Conservation (phyloP, 106 monocot genomes). For the Iris macrosiphon region DNA sequence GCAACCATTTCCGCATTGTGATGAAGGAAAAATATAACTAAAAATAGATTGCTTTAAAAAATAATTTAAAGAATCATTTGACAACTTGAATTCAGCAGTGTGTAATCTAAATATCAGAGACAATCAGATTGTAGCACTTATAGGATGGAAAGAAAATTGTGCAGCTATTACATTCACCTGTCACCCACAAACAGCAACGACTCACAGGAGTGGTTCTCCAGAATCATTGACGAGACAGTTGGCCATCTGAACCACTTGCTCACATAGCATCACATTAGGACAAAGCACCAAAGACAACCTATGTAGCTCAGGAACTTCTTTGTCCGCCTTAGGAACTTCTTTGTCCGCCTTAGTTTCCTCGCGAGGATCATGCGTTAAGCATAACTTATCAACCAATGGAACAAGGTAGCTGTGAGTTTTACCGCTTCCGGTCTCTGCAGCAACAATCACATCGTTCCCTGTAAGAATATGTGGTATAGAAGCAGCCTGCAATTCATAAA, state of each 20-base stretch:
- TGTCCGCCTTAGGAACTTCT: conserved; percentile 8
- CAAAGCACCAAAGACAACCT: conserved; percentile 64
- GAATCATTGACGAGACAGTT: conserved; percentile 43
- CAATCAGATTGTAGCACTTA: neutral
- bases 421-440: conserved; percentile 96
- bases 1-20: too few relatives aligned
- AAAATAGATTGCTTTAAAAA: neutral
- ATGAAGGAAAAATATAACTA: neutral
- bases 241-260: conserved; percentile 92
- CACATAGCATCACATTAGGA: conserved; percentile 96
- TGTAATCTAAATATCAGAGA: neutral
- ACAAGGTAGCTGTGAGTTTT: conserved; percentile 95
- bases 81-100: neutral
- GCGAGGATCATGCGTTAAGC: conserved; percentile 1
- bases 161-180: conserved; percentile 36
- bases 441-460: conserved; percentile 78
- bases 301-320: conserved; percentile 11
- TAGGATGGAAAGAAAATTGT: neutral
- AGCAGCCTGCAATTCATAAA: conserved; percentile 55
- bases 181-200: conserved; percentile 76
- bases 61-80: neutral
- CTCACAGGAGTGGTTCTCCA: conserved; percentile 58
- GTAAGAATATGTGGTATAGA: conserved; percentile 75
- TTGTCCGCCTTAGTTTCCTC: conserved; percentile 6
- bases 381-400: conserved; percentile 69